Percentiles rank a stretch among this genome's conserved stretches.
These are phyloP conservation scores for Hypoxylon intermedium DNA, from an alignment of 495 filamentous ascomycete species.

Conservation along the genomic window DNA sequence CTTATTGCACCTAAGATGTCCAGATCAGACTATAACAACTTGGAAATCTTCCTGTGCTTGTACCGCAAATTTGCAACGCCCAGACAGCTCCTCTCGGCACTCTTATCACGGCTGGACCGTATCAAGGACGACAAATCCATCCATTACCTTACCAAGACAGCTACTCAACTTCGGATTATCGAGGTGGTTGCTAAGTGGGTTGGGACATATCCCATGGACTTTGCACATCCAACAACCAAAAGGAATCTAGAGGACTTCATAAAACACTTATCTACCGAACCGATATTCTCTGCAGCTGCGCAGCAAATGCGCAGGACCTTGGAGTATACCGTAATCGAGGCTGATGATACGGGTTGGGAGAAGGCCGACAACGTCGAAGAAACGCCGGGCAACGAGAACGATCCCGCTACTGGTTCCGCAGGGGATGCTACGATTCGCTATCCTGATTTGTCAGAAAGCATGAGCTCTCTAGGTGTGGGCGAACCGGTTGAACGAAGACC, in stretches of 20 bases:
- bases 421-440: conserved; percentile 35
- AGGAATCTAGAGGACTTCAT: conserved; percentile 76
- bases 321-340: conserved; percentile 70
- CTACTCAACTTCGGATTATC: conserved; percentile 81
- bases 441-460: conserved; percentile 49
- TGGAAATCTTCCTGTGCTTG: conserved; percentile 85
- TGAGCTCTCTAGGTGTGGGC: conserved; percentile 55
- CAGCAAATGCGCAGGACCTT: conserved; percentile 77
- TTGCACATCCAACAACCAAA: conserved; percentile 79
- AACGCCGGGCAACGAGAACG: conserved; percentile 19
- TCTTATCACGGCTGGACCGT: conserved; percentile 76
- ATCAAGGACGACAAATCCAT: conserved; percentile 66
- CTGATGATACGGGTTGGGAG: conserved; percentile 83
- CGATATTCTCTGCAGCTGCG: conserved; percentile 80
- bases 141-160: conserved; percentile 70
- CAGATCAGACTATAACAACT: conserved; percentile 84
- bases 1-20: conserved; percentile 81
- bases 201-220: conserved; percentile 89
- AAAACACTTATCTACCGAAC: conserved; percentile 66
- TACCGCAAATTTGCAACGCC: conserved; percentile 94
- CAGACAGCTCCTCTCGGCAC: conserved; percentile 71
- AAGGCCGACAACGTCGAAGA: conserved; percentile 64
- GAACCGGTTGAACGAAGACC: conserved; percentile 52
- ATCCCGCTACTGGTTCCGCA: conserved; percentile 6
- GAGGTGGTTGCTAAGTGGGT: conserved; percentile 89